Base-by-base conservation (phyloP, 495 filamentous ascomycete species). In the Elasticomyces elasticus region DNA sequence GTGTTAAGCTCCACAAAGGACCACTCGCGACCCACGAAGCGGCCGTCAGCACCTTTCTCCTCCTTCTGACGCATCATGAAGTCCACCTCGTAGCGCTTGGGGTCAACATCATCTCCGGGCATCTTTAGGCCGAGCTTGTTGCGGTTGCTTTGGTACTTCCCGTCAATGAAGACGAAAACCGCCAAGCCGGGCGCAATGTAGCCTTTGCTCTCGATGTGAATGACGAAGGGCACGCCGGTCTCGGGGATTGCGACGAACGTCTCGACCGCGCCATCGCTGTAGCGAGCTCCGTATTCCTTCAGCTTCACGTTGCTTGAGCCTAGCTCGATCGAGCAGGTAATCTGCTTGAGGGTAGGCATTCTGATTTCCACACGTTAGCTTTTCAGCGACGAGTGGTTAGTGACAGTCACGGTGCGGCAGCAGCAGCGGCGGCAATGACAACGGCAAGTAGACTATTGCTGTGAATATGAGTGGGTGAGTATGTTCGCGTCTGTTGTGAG, bases 81-180 rank as follows among this genome's bases (percentile, higher is more conserved):
- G 49, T 74, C 66, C 30, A 72, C 49, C 48, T 71, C 58, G 10
- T 61, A 59, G 13, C 66, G 41, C 12, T 40, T 45, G 12, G 24
- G 49, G 23, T 48, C 17, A 1, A 52, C 52, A n/a, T 24, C 49
- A n/a, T 57, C 51, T 15, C 31, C 43, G 1, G 65, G 64, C 19
- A 64, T 52, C 20, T 61, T 56, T n/a, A 77, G 50, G n/a, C 63
- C 58, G 9, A 50, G 56, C 5, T 66, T 62, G 52, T 74, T 72
- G 37, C 74, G 74, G 59, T 77, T 77, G 62, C 70, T 71, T 52
- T 77, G 73, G 51, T 74, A 74, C 33, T 65, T 55, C 30, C 74
- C 74, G 49, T 77, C 74, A 25, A 76, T 75, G 61, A 65, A 77
- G 26, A 76, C 71, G 51, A 72, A 75, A 62, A 72, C 69, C 7